Evolutionary conservation across 129 eudicot genomes (phyloP).

Genomic region (Flaveria sonorensis): DNA sequence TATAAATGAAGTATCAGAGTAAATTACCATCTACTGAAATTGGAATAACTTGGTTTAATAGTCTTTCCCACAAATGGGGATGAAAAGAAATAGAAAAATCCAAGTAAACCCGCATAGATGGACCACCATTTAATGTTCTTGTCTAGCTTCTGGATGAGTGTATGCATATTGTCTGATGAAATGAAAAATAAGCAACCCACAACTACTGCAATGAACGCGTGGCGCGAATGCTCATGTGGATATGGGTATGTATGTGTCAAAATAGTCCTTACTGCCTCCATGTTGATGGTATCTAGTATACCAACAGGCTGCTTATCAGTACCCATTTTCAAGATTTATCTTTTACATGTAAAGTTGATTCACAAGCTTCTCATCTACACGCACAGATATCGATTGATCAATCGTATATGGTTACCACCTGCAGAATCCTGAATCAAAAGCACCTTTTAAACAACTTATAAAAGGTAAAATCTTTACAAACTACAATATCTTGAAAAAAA

Average conservation of each 20-base stretch:
- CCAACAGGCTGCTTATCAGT: conserved; percentile 66
- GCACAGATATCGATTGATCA: conserved; percentile 15
- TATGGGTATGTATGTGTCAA: conserved; percentile 78
- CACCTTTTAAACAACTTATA: conserved; percentile 1
- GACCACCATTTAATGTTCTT: conserved; percentile 98
- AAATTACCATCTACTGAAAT: conserved; percentile 89
- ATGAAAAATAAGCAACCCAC: conserved; percentile 47
- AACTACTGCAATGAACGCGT: conserved; percentile 19
- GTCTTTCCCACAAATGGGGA: conserved; percentile 95
- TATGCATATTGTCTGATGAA: conserved; percentile 84
- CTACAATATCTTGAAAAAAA: neutral
- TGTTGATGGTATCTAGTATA: conserved; percentile 70
- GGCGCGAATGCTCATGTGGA: conserved; percentile 85
- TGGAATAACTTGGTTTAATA: conserved; percentile 88
- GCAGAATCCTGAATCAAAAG: conserved; percentile 34
- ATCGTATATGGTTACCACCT: conserved; percentile 30
- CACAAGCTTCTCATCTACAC: conserved; percentile 22
- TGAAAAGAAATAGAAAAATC: conserved; percentile 98
- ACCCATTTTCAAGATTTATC: conserved; percentile 45
- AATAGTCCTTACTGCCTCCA: conserved; percentile 88
- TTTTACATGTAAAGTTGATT: neutral
- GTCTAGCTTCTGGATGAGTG: conserved; percentile 83
- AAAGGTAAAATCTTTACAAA: neutral
- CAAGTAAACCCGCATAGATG: conserved; percentile 85
- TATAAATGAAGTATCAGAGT: neutral